Conservation (phyloP, 208 protist genomes). For the Porcisia hertigi region DNA sequence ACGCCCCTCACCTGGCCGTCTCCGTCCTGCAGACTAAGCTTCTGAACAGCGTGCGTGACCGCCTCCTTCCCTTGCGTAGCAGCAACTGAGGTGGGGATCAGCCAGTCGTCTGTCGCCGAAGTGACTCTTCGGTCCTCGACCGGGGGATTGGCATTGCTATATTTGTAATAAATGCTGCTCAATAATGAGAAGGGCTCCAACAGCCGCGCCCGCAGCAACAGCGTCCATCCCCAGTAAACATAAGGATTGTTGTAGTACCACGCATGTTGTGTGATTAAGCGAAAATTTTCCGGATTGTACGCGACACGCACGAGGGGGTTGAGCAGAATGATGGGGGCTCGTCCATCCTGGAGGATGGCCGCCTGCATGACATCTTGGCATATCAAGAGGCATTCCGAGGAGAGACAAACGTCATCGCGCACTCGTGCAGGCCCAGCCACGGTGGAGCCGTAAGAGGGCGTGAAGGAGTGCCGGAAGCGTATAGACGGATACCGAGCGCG, state of each 20-base stretch:
- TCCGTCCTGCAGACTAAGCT: conserved; percentile 8
- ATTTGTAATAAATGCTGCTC: background rate
- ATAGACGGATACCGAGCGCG: conserved; percentile 34
- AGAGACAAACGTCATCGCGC: conserved; percentile 52
- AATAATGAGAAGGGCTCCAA: conserved; percentile 9
- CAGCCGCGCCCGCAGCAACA: conserved; percentile 25
- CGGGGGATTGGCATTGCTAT: background rate
- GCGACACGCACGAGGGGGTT: conserved; percentile 71
- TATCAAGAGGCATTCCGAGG: conserved; percentile 74
- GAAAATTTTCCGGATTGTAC: conserved; percentile 57
- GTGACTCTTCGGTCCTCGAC: conserved; percentile 14
- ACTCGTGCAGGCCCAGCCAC: conserved; percentile 13
- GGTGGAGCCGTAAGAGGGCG: conserved; percentile 56
- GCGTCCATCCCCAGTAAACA: conserved; percentile 28
- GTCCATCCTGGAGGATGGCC: conserved; percentile 37
- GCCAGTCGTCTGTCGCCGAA: conserved; percentile 42
- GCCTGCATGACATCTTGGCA: conserved; percentile 68
- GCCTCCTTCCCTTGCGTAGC: background rate
- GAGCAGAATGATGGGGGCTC: conserved; percentile 62
- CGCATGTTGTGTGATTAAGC: conserved; percentile 24
- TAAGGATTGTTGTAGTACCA: conserved; percentile 35
- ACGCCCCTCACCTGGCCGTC: background rate
- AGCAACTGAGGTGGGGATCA: background rate
- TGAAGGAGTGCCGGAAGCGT: conserved; percentile 57
- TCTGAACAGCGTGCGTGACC: background rate